A percentile compares a stretch with the other conserved stretches of the same genome.
Evolutionary conservation across 805 yeast species (phyloP).

Genomic region (Kockiozyma suomiensis): DNA sequence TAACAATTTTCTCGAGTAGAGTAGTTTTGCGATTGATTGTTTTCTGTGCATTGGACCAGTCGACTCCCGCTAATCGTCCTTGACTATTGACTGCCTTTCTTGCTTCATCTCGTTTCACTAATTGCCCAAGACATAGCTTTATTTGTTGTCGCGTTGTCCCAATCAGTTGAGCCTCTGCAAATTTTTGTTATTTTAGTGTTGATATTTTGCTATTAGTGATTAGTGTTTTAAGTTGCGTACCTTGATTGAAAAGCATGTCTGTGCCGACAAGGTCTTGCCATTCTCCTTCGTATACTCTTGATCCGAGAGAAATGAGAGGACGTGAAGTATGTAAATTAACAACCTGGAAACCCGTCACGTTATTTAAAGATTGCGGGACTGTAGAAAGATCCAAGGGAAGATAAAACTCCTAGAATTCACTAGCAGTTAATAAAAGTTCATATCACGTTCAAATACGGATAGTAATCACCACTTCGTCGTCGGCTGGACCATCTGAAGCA

Average conservation of each 20-base stretch:
- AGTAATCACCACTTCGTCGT: conserved; percentile 15
- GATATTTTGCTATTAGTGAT: too few species aligned
- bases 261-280: conserved; percentile 32
- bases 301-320: conserved; percentile 27
- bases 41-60: conserved; percentile 20
- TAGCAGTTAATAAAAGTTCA: too few species aligned
- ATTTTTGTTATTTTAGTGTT: not conserved
- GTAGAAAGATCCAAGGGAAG: conserved; percentile 26
- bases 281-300: conserved; percentile 30
- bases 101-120: conserved; percentile 17
- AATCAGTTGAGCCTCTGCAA: conserved; percentile 18
- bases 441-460: not conserved
- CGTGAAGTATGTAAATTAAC: conserved; percentile 16
- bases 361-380: conserved; percentile 22
- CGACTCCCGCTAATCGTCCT: conserved; percentile 15
- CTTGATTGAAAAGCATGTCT: conserved; percentile 27
- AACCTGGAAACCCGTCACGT: conserved; percentile 12
- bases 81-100: conserved; percentile 1
- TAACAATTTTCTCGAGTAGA: conserved; percentile 19
- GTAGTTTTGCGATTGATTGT: conserved; percentile 8
- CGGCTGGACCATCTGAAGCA: not conserved
- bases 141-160: conserved; percentile 26
- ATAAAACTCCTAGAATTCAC: conserved; percentile 8
- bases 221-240: not conserved
- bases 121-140: conserved; percentile 19